Percentiles rank a stretch among this genome's conserved stretches.
Conservation (phyloP, 2,329 filamentous ascomycete species). For the Capronia epimyces region DNA sequence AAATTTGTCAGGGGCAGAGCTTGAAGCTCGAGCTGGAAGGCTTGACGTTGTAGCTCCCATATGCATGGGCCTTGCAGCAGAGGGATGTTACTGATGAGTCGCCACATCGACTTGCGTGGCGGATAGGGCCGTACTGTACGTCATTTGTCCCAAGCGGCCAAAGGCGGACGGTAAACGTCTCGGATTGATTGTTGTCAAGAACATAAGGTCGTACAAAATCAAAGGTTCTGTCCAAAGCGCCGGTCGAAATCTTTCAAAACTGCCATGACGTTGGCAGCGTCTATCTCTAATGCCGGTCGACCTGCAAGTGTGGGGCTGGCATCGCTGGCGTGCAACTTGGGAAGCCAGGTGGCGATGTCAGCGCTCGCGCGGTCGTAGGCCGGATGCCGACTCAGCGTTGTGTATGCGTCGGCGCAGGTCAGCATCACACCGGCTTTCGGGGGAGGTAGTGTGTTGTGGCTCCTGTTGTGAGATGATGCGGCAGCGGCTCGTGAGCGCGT, state of each 20-base stretch:
- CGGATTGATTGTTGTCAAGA: too few relatives aligned
- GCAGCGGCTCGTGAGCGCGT: constrained; percentile 28
- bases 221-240: constrained; percentile 52
- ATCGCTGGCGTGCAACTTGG: constrained; percentile 59
- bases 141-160: too few relatives aligned
- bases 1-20: too few relatives aligned
- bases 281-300: constrained; percentile 65
- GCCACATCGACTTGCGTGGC: too few relatives aligned
- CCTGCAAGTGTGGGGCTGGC: constrained; percentile 29
- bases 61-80: too few relatives aligned
- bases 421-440: constrained; percentile 51
- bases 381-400: constrained; percentile 69
- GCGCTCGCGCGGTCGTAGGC: constrained; percentile 69
- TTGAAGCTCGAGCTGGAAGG: too few relatives aligned
- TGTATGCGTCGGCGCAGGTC: constrained; percentile 71
- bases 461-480: constrained; percentile 6
- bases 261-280: constrained; percentile 78
- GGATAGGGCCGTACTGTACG: too few relatives aligned
- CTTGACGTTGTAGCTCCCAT: too few relatives aligned
- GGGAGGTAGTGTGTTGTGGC: constrained; percentile 26
- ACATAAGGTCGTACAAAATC: too few relatives aligned
- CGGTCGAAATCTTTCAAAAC: constrained; percentile 78
- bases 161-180: too few relatives aligned
- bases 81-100: too few relatives aligned
- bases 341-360: constrained; percentile 70